Percentiles rank a stretch among this genome's conserved stretches.
Evolutionary conservation across 1,284 basidiomycete species (phyloP).

Genomic region (Malassezia nana): DNA sequence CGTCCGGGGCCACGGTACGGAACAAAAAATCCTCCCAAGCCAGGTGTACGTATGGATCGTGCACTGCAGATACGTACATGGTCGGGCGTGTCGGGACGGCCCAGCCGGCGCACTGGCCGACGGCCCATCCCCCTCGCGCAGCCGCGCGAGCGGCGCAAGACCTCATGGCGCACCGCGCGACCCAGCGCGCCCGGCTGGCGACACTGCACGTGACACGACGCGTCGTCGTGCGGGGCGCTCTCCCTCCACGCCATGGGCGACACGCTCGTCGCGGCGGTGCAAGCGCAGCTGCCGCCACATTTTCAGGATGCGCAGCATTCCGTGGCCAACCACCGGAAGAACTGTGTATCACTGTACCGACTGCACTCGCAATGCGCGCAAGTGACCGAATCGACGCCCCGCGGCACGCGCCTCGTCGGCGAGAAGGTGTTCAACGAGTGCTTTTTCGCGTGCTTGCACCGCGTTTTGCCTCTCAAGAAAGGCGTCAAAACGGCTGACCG

Average conservation of each 20-base stretch:
- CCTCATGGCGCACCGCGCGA: not conserved
- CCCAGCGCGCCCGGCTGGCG: not conserved
- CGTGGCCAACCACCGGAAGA: slow-evolving; percentile 80
- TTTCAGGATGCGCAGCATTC: slow-evolving; percentile 76
- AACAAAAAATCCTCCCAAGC: slow-evolving; percentile 63
- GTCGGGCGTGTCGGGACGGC: not conserved
- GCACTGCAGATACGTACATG: slow-evolving; percentile 66
- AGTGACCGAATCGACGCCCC: slow-evolving; percentile 55
- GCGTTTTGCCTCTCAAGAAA: slow-evolving; percentile 71
- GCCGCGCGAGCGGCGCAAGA: not conserved
- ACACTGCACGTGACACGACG: not conserved
- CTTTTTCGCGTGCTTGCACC: slow-evolving; percentile 56
- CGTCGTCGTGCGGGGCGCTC: not conserved
- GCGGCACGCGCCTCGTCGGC: slow-evolving; percentile 59
- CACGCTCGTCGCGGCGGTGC: slow-evolving; percentile 4
- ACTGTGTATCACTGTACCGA: slow-evolving; percentile 74
- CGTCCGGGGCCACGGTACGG: slow-evolving; percentile 15
- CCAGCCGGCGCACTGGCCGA: too few species aligned
- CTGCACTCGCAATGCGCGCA: slow-evolving; percentile 62
- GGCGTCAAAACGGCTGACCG: slow-evolving; percentile 69
- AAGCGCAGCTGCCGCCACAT: slow-evolving; percentile 18
- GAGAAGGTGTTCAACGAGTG: slow-evolving; percentile 69
- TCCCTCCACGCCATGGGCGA: slow-evolving; percentile 1
- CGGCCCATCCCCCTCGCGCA: too few species aligned
- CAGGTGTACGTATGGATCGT: slow-evolving; percentile 84